Conservation (phyloP, 768 basidiomycete species). For the Boletus reticuloceps region DNA sequence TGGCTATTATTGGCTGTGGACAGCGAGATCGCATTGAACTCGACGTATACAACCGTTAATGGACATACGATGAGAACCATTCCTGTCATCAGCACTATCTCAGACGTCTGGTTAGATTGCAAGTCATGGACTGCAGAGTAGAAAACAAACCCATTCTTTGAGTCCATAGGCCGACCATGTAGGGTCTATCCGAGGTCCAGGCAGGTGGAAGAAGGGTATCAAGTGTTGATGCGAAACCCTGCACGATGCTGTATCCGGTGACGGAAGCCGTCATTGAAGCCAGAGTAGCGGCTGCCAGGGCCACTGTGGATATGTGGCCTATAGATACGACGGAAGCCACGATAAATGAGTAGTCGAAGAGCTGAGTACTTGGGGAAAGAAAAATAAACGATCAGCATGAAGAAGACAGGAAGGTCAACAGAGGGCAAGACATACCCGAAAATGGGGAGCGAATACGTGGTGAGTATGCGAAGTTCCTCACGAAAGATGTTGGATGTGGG, state of each 20-base stretch:
- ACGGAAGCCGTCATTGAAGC: conserved; percentile 74
- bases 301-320: conserved; percentile 87
- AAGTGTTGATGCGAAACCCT: conserved; percentile 79
- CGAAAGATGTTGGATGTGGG: conserved; percentile 38
- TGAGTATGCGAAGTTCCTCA: conserved; percentile 59
- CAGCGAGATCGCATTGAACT: neutral
- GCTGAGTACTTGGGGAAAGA: conserved; percentile 52
- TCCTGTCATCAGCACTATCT: conserved; percentile 59
- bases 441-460: conserved; percentile 67
- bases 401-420: neutral
- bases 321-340: conserved; percentile 83
- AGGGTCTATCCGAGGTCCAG: conserved; percentile 86
- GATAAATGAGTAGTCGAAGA: conserved; percentile 84
- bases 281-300: conserved; percentile 79
- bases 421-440: conserved; percentile 52
- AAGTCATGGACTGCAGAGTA: neutral
- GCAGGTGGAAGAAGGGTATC: conserved; percentile 94
- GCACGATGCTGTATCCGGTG: conserved; percentile 59
- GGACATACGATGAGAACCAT: conserved; percentile 56
- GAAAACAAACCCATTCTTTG: conserved; percentile 74
- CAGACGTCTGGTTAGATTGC: conserved; percentile 6
- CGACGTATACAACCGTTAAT: neutral
- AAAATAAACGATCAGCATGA: neutral
- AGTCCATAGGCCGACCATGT: conserved; percentile 86
- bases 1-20: conserved; percentile 48